Evolutionary conservation across 2,329 filamentous ascomycete genomes (phyloP).

Genomic region (Trichoderma sp.): DNA sequence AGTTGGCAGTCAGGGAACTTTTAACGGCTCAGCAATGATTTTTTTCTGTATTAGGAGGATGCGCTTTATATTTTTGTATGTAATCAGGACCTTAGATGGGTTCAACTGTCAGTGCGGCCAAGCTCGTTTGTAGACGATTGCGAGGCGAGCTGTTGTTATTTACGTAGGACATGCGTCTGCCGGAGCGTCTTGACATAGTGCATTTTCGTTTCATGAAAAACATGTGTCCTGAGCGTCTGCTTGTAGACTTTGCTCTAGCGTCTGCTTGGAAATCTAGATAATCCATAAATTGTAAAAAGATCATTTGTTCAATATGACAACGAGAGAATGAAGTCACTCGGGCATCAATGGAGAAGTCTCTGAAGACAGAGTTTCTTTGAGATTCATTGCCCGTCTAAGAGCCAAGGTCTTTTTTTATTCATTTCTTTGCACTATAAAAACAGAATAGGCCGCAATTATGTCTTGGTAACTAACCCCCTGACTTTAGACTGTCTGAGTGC

Average conservation of each 20-base stretch:
- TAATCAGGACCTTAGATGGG: background rate
- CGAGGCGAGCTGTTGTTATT: background rate
- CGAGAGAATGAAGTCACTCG: background rate
- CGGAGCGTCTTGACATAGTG: constrained; percentile 10
- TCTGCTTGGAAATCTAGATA: background rate
- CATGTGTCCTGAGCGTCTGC: constrained; percentile 3
- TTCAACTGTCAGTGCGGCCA: background rate
- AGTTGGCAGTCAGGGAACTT: constrained; percentile 27
- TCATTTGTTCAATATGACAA: background rate
- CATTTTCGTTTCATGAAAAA: background rate
- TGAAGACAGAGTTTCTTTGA: background rate
- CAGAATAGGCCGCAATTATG: background rate
- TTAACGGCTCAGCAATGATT: constrained; percentile 23
- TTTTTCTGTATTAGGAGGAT: constrained; percentile 12
- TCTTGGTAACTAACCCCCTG: background rate
- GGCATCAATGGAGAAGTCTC: background rate
- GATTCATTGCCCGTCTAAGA: background rate
- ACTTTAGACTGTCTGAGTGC: constrained; percentile 71
- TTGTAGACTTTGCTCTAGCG: background rate
- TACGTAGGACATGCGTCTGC: background rate
- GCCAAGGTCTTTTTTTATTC: background rate
- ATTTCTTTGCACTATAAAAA: background rate
- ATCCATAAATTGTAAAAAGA: background rate
- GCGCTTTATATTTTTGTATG: constrained; percentile 10
- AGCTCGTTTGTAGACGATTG: background rate